These are phyloP conservation scores for Calcarisporium arbuscula DNA, from an alignment of 2,329 filamentous ascomycete species.

Conservation along the genomic window DNA sequence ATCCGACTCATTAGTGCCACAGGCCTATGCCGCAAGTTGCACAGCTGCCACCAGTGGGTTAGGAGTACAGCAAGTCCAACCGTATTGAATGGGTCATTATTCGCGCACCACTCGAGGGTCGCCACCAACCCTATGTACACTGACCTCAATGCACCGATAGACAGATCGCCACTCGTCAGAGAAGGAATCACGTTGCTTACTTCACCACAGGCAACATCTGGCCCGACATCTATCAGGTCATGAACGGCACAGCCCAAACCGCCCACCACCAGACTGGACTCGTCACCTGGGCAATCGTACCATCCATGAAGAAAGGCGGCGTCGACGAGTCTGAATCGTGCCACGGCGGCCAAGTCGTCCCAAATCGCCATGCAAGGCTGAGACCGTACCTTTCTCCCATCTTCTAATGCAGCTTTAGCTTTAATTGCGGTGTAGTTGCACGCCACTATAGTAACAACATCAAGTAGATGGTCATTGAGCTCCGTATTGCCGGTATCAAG, in stretches of 20 bases:
- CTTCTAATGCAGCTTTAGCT: slow-evolving; percentile 4
- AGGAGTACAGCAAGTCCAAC: slow-evolving; percentile 6
- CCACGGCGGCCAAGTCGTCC: slow-evolving; percentile 6
- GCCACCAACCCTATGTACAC: slow-evolving; percentile 6
- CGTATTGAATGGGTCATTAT: slow-evolving; percentile 9
- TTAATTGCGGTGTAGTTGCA: slow-evolving; percentile 4
- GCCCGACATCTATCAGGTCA: slow-evolving; percentile 8
- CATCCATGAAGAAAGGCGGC: slow-evolving; percentile 9
- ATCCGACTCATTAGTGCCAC: slow-evolving; percentile 7
- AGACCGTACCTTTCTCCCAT: not conserved
- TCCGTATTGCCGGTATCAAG: too few species aligned
- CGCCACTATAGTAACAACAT: slow-evolving; percentile 4
- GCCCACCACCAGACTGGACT: slow-evolving; percentile 2
- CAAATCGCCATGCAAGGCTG: slow-evolving; percentile 8
- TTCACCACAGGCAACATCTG: slow-evolving; percentile 9
- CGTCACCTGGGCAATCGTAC: slow-evolving; percentile 5
- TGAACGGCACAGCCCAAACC: slow-evolving; percentile 7
- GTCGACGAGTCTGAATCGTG: slow-evolving; percentile 8
- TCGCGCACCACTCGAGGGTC: slow-evolving; percentile 5
- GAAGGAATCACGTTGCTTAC: slow-evolving; percentile 10
- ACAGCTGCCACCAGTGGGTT: slow-evolving; percentile 11
- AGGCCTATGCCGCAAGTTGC: slow-evolving; percentile 7
- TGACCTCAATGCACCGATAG: not conserved
- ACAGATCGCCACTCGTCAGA: slow-evolving; percentile 5
- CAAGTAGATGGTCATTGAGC: too few species aligned